These are phyloP conservation scores for Trichosporon ovoides DNA, from an alignment of 1,284 basidiomycete genomes.

Conservation along the genomic window DNA sequence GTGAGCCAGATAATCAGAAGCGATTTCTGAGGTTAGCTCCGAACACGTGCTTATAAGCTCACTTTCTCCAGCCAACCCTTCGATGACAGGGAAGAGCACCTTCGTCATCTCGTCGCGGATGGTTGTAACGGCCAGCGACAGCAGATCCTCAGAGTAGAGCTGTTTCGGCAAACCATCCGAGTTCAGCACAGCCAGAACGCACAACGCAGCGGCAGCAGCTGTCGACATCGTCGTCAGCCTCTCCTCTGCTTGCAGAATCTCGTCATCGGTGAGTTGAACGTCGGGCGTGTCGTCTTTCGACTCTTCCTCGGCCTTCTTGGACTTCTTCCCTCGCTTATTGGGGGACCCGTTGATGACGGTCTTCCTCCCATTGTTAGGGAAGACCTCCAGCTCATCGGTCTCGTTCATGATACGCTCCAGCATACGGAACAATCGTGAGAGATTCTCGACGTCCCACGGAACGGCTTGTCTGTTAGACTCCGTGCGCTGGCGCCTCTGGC, in stretches of 20 bases:
- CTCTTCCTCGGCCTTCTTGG: conserved; percentile 36
- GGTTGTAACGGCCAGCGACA: conserved; percentile 66
- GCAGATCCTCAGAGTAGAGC: conserved; percentile 87
- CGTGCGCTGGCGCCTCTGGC: conserved; percentile 18
- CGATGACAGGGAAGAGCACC: conserved; percentile 80
- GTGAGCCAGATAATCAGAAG: conserved; percentile 56
- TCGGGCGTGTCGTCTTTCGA: conserved; percentile 11
- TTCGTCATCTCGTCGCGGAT: conserved; percentile 74
- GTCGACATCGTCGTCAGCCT: conserved; percentile 60
- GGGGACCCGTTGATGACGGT: conserved; percentile 20
- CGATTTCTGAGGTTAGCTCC: conserved; percentile 26
- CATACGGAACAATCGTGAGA: conserved; percentile 65
- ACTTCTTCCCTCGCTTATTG: conserved; percentile 52
- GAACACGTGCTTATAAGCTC: conserved; percentile 17
- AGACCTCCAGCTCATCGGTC: conserved; percentile 67
- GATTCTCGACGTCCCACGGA: conserved; percentile 55
- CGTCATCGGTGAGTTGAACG: conserved; percentile 50
- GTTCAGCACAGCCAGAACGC: conserved; percentile 68
- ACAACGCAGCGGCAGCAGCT: conserved; percentile 72
- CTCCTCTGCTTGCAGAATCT: conserved; percentile 54
- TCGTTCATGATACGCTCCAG: conserved; percentile 68
- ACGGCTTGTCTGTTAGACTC: conserved; percentile 10
- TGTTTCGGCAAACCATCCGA: conserved; percentile 76
- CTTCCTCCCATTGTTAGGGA: conserved; percentile 49
- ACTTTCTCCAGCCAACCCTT: conserved; percentile 56